Percentiles rank a stretch among this genome's conserved stretches.
phyloP scores from a whole-genome alignment of 176 grass and related monocot species.

The Olyra latifolia region DNA sequence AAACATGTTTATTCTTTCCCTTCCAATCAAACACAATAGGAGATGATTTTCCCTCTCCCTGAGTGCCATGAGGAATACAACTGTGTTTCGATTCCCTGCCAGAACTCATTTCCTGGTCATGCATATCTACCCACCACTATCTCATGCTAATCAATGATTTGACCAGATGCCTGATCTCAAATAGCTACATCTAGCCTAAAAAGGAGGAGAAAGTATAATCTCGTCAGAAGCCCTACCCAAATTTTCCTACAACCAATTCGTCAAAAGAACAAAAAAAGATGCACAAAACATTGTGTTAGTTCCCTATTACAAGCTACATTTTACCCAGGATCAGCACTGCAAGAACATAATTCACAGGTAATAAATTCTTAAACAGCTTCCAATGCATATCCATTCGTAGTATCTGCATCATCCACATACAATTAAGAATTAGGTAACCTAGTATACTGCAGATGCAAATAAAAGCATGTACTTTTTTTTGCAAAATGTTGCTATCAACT shows the following conservation, averaged over 20 bases:
- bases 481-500: not conserved
- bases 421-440: not conserved
- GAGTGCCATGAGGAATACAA: not conserved
- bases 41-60: not conserved
- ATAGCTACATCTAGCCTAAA: not conserved
- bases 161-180: not conserved
- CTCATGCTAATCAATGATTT: not conserved
- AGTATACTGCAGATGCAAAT: not conserved
- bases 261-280: not conserved
- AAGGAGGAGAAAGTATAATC: not conserved
- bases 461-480: not conserved
- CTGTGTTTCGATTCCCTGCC: not conserved
- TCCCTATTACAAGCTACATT: not conserved
- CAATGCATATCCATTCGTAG: not conserved
- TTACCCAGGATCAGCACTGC: not conserved
- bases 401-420: slow-evolving; percentile 35
- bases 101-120: not conserved
- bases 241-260: slow-evolving; percentile 22
- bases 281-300: not conserved
- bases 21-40: not conserved
- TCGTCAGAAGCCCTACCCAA: not conserved
- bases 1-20: not conserved
- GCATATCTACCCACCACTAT: not conserved
- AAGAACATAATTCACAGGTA: slow-evolving; percentile 1
- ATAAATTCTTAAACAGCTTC: not conserved